Base-by-base conservation (phyloP, 208 protist genomes). In the Blastocrithidia nonstop region DNA sequence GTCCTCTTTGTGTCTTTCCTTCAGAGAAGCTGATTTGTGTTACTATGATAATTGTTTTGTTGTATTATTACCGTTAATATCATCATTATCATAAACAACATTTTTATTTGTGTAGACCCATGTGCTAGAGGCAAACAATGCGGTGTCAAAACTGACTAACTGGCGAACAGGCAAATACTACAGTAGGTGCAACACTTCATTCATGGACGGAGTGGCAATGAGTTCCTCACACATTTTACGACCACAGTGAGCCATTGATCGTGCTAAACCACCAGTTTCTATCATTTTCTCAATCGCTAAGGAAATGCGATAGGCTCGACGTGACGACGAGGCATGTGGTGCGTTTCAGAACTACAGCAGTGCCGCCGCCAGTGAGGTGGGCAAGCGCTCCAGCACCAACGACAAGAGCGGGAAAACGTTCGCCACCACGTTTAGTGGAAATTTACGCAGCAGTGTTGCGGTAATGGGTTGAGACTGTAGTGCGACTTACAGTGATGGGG, bases 221-320 rank as follows among this genome's bases (percentile, higher is more conserved):
- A 80, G 67, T 24, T 17, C 7, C 31, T 57, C 51, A 2, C 63
- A 33, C 40, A 61, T 57, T 15, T 51, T 49, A 13, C 35, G 36
- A 27, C 54, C 40, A 37, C 62, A 60, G 15, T 50, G 23, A 3
- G 62, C 46, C 42, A 55, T 47, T 3, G 31, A n/a, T 15, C 64
- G 62, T 7, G 64, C 62, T 45, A 88, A 80, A 7, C 57, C 65
- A 15, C 84, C 84, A 4, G 69, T 4, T 41, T 80, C 66, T 29
- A 78, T 61, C 26, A 87, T 43, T 32, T 45, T 37, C 41, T 71
- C 58, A 26, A 93, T 25, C 11, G 54, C 66, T 50, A 54, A 47
- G 19, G 67, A 62, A n/a, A 88, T 48, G 11, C 70, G 65, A 41
- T 84, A 82, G 53, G 74, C 56, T 37, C 81, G 75, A 15, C 70